These are phyloP conservation scores for Aegilops longissima DNA, from an alignment of 176 grass and related monocot genomes.

Conservation along the genomic window DNA sequence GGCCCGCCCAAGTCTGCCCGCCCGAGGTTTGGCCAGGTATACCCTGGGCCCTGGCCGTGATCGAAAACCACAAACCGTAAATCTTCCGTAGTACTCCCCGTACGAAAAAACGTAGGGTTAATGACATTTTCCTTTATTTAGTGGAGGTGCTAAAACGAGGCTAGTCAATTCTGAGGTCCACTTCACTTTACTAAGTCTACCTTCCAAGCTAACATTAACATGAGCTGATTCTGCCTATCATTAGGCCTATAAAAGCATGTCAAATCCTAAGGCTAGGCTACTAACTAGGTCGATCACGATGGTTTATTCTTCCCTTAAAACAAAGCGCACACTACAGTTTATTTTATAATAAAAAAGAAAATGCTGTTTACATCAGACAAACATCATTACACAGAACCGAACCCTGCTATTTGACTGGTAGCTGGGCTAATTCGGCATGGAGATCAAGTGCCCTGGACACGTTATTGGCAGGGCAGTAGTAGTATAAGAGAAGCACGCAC, in stretches of 20 bases:
- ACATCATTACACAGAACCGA: neutral
- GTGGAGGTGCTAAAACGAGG: neutral
- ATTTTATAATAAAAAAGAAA: neutral
- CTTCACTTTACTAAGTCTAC: slow-evolving; percentile 29
- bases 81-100: neutral
- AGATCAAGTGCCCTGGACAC: neutral
- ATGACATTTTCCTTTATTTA: neutral
- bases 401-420: slow-evolving; percentile 2
- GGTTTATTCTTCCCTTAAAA: neutral
- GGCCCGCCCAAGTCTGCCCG: too few species aligned
- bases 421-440: neutral
- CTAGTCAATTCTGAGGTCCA: neutral
- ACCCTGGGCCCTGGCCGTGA: too few species aligned
- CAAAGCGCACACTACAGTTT: slow-evolving; percentile 13
- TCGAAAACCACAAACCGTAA: neutral
- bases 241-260: slow-evolving; percentile 12
- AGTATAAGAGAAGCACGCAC: neutral
- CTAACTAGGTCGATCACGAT: slow-evolving; percentile 26
- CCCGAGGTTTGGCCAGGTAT: too few species aligned
- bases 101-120: neutral
- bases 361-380: neutral
- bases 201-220: slow-evolving; percentile 38
- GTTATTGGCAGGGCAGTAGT: neutral
- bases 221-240: slow-evolving; percentile 5
- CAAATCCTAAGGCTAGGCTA: slow-evolving; percentile 8